phyloP scores from a whole-genome alignment of 1,284 basidiomycete genomes.

The Vanrija sp. region DNA sequence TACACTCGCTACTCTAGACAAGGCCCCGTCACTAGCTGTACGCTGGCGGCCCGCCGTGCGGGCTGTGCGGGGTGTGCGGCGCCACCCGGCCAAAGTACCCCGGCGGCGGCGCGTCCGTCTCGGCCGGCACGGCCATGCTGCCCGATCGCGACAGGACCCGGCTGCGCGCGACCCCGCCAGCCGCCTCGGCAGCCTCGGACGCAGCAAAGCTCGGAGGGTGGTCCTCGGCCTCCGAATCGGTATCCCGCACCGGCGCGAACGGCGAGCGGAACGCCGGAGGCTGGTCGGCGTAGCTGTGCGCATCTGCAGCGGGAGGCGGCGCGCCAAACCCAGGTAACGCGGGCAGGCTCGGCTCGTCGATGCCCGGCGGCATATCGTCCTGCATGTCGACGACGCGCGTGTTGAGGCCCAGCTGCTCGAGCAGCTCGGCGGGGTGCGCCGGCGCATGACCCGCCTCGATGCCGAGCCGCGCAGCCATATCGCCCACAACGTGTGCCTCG shows the following conservation, averaged over 20 bases:
- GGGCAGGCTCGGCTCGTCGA: slow-evolving; percentile 49
- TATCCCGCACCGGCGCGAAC: neutral
- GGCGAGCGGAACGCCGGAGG: neutral
- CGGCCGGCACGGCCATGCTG: neutral
- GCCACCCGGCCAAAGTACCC: slow-evolving; percentile 28
- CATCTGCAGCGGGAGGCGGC: slow-evolving; percentile 1
- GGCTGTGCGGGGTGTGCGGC: too few species aligned
- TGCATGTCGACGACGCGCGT: slow-evolving; percentile 47
- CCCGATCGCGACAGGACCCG: neutral
- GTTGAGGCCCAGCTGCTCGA: slow-evolving; percentile 46
- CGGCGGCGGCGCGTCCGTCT: slow-evolving; percentile 15
- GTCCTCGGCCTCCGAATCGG: neutral
- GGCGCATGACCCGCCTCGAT: slow-evolving; percentile 13
- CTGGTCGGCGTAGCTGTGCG: neutral
- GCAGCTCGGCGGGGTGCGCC: slow-evolving; percentile 27
- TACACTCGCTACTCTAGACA: too few species aligned
- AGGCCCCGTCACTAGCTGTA: slow-evolving; percentile 21
- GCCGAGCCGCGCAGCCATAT: slow-evolving; percentile 37
- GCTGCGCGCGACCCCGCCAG: slow-evolving; percentile 13
- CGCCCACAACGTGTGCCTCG: slow-evolving; percentile 26
- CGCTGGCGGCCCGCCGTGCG: slow-evolving; percentile 25
- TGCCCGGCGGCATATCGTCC: slow-evolving; percentile 49
- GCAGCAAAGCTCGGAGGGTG: slow-evolving; percentile 44
- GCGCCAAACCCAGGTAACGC: slow-evolving; percentile 35
- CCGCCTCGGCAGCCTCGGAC: slow-evolving; percentile 42